Base-by-base conservation (phyloP, 176 grass and related monocot genomes). In the Pontederia paniculata region DNA sequence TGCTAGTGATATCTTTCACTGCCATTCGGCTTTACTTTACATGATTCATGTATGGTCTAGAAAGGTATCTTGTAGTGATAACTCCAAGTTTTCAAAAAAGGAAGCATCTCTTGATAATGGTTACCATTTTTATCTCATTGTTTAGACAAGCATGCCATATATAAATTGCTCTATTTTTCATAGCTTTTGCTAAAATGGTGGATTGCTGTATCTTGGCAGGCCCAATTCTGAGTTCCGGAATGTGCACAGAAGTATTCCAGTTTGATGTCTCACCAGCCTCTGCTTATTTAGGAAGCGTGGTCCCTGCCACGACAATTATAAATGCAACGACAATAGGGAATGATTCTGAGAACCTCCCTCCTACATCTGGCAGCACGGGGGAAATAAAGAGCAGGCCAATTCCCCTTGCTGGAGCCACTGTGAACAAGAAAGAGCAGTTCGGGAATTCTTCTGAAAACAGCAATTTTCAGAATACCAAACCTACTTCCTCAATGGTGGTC, bases 211-310 rank as follows among this genome's bases (percentile, higher is more conserved):
- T 74, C 77, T 79, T 58, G 44, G 48, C 83, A 98, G 94, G 87
- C 8, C 70, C 94, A 14, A 71, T 93, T 66, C 74, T 98, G 60
- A 88, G 80, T 75, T 85, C 94, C 17, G 94, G 94, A 66, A 93
- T 98, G 80, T 93, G 94, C 77, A 98, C 69, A 2, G 93, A 98
- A 76, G 86, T 98, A 57, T 98, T 98, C 55, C 86, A 84, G 76
- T 91, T 91, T 44, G 93, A 91, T 12, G 74, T 82, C 42, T 88
- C 86, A 0, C 17, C 72, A 45, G 67, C 74, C 19, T 73, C 75
- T 25, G 66, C 73, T 52, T 71, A 74, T 69, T 50, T 77, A 31
- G 67, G 73, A 62, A 70, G 82, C 51, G 77, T 91, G 43, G 64
- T 88, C 58, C 86, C 93, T 52, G 72, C 86, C 25, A 82, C 71